Conservation (phyloP, 306 rosid genomes). For the Betula pendula region DNA sequence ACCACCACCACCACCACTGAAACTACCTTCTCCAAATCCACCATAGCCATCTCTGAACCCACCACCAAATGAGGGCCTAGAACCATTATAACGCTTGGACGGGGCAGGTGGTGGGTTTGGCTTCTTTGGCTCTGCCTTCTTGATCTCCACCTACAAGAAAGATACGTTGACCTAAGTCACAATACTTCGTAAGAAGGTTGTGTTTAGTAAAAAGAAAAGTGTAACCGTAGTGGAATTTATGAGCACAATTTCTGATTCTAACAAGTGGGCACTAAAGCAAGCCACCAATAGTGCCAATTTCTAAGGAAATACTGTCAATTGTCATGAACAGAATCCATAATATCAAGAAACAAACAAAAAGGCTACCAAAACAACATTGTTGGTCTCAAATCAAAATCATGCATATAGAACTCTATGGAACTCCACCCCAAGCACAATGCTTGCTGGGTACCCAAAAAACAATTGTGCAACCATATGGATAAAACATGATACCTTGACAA, state of each 20-base stretch:
- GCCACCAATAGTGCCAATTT: neutral
- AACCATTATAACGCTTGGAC: slow-evolving; percentile 74
- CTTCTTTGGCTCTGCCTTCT: slow-evolving; percentile 98
- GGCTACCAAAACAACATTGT: neutral
- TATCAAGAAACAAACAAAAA: neutral
- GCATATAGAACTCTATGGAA: neutral
- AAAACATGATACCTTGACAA: neutral
- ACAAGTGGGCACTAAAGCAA: neutral
- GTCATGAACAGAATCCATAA: neutral
- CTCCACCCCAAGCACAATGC: neutral
- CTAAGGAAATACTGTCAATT: neutral
- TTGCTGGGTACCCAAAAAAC: neutral
- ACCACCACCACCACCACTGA: slow-evolving; percentile 38
- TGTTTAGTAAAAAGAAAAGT: neutral
- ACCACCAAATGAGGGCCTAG: slow-evolving; percentile 68
- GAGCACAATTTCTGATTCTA: neutral
- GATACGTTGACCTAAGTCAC: neutral
- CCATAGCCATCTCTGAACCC: slow-evolving; percentile 82
- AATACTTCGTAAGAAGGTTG: slow-evolving; percentile 5
- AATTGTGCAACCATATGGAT: neutral
- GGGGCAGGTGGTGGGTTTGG: slow-evolving; percentile 71
- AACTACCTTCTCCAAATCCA: slow-evolving; percentile 66
- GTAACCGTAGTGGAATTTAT: neutral
- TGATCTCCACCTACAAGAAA: slow-evolving; percentile 81
- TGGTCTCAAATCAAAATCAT: neutral